Conservation (phyloP, 1,284 basidiomycete genomes). For the Ceratobasidium papillatum region DNA sequence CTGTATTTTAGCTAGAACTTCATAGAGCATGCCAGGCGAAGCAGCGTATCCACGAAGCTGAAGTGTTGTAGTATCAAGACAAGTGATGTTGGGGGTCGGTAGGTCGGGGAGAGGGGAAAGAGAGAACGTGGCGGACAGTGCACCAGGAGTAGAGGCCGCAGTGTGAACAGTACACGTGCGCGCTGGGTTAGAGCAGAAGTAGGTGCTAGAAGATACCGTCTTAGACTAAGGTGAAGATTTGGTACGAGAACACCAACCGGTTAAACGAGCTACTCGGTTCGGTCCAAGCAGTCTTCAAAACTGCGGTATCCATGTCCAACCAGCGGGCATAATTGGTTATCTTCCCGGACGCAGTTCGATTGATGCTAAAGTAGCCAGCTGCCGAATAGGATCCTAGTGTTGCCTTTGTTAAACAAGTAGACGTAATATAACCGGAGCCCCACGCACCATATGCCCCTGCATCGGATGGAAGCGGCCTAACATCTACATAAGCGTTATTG, state of each 20-base stretch:
- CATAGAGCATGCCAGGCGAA: slow-evolving; percentile 71
- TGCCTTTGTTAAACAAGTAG: neutral
- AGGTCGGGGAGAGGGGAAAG: slow-evolving; percentile 11
- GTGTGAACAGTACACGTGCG: slow-evolving; percentile 49
- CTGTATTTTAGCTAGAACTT: slow-evolving; percentile 64
- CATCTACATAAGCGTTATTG: slow-evolving; percentile 56
- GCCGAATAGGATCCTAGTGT: slow-evolving; percentile 70
- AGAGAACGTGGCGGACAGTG: slow-evolving; percentile 22
- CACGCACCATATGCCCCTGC: slow-evolving; percentile 68
- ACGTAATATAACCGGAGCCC: slow-evolving; percentile 42
- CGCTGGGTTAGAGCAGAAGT: slow-evolving; percentile 73
- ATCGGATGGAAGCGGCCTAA: slow-evolving; percentile 62
- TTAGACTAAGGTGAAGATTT: slow-evolving; percentile 59
- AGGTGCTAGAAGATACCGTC: slow-evolving; percentile 57
- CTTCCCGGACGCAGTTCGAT: slow-evolving; percentile 48
- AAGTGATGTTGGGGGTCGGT: slow-evolving; percentile 58
- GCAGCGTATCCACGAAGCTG: slow-evolving; percentile 63
- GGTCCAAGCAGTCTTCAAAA: slow-evolving; percentile 67
- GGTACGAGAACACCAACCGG: slow-evolving; percentile 35
- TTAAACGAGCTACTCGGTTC: slow-evolving; percentile 50
- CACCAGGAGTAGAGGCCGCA: slow-evolving; percentile 13
- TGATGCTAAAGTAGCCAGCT: slow-evolving; percentile 68
- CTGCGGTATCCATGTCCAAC: slow-evolving; percentile 71
- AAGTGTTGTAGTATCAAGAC: slow-evolving; percentile 65
- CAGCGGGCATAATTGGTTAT: slow-evolving; percentile 66